Evolutionary conservation across 2,329 filamentous ascomycete species (phyloP).

Genomic region (Arthroderma sp.): DNA sequence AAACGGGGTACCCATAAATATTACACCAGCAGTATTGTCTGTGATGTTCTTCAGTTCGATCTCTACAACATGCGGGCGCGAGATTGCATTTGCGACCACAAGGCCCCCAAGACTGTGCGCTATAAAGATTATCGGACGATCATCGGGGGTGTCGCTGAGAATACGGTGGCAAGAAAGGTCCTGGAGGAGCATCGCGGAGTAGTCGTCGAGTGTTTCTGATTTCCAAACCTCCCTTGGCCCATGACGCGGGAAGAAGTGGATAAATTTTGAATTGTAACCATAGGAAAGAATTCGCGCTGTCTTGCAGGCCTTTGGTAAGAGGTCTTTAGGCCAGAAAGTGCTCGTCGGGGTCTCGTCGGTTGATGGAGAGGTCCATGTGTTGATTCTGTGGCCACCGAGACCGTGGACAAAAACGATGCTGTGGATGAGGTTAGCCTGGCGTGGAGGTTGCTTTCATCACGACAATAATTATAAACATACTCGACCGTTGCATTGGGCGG

Average conservation of each 20-base stretch:
- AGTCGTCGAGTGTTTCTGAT: too few species aligned
- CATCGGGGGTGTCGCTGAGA: constrained; percentile 13
- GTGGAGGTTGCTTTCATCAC: too few species aligned
- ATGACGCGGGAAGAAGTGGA: too few species aligned
- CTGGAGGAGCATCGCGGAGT: too few species aligned
- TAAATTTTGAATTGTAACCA: constrained; percentile 22
- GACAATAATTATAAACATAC: too few species aligned
- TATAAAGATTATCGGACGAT: constrained; percentile 4
- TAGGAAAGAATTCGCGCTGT: constrained; percentile 19
- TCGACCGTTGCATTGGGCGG: too few species aligned
- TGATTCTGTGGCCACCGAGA: constrained; percentile 26
- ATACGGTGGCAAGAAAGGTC: too few species aligned
- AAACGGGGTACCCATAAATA: not conserved
- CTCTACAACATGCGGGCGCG: not conserved
- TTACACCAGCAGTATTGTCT: not conserved
- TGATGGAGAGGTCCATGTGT: constrained; percentile 30
- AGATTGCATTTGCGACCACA: not conserved
- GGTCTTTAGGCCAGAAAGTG: too few species aligned
- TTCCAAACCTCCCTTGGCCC: too few species aligned
- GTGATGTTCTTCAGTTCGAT: not conserved
- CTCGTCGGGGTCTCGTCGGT: too few species aligned
- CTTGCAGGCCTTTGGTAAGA: not conserved
- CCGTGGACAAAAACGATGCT: constrained; percentile 32
- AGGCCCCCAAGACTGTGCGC: not conserved
- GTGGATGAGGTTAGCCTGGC: too few species aligned